Percentiles rank a stretch among this genome's conserved stretches.
phyloP scores from a whole-genome alignment of 2,329 filamentous ascomycete species.

The Cyphellophora attinorum region DNA sequence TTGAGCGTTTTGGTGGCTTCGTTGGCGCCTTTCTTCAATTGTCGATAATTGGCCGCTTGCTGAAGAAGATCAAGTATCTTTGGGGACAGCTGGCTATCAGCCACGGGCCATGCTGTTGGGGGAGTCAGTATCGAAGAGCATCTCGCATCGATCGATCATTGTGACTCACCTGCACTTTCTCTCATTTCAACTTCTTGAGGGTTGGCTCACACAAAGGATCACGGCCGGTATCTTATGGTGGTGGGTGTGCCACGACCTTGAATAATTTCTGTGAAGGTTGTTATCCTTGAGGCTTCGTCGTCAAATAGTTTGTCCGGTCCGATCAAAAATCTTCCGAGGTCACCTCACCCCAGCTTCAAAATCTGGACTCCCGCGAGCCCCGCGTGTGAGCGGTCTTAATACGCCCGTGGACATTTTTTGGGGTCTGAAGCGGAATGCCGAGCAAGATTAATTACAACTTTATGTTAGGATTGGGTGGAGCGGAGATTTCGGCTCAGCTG shows the following conservation, averaged over 20 bases:
- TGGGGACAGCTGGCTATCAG: slow-evolving; percentile 58
- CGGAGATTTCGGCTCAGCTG: too few species aligned
- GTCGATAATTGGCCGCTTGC: slow-evolving; percentile 53
- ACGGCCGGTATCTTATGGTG: slow-evolving; percentile 5
- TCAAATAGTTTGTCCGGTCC: too few species aligned
- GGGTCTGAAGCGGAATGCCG: too few species aligned
- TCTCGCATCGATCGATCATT: background rate
- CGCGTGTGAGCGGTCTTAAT: too few species aligned
- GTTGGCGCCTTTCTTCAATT: slow-evolving; percentile 75
- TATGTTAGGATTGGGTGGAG: too few species aligned
- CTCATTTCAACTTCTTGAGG: slow-evolving; percentile 2
- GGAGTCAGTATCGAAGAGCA: slow-evolving; percentile 3
- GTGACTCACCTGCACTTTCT: slow-evolving; percentile 5
- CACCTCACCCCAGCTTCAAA: too few species aligned
- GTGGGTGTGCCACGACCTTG: background rate
- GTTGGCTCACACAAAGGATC: slow-evolving; percentile 6
- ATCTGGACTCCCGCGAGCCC: too few species aligned
- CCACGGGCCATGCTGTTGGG: slow-evolving; percentile 51
- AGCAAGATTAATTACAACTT: too few species aligned
- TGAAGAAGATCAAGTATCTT: slow-evolving; percentile 69
- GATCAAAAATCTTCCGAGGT: too few species aligned
- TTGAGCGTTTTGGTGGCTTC: slow-evolving; percentile 79
- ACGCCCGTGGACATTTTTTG: too few species aligned
- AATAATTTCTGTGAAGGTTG: too few species aligned
- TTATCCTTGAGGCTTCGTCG: too few species aligned